A percentile compares a stretch with the other conserved stretches of the same genome.
These are phyloP conservation scores for Ascochyta viciae-villosae DNA, from an alignment of 2,329 filamentous ascomycete genomes.

Conservation along the genomic window DNA sequence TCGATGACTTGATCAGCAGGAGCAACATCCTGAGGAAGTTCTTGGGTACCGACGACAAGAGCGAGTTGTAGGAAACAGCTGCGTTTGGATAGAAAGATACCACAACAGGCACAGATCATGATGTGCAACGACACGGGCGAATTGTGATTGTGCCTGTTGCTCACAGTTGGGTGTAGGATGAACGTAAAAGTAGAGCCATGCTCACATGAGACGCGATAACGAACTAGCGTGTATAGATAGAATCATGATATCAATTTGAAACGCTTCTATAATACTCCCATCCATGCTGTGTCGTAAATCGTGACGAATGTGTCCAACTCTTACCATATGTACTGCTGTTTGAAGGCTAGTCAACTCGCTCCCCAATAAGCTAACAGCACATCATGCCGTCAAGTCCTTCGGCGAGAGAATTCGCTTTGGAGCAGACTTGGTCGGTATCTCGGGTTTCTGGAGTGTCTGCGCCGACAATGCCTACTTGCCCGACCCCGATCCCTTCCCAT, in stretches of 20 bases:
- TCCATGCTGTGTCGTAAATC: conserved; percentile 4
- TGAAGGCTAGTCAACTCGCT: too few species aligned
- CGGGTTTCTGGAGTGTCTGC: background rate
- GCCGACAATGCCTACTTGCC: conserved; percentile 15
- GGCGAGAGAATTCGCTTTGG: background rate
- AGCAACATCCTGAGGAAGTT: conserved; percentile 89
- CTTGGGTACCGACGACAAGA: conserved; percentile 67
- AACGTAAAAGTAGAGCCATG: conserved; percentile 2
- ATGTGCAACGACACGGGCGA: conserved; percentile 3
- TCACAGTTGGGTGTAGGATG: background rate
- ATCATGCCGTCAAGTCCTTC: background rate
- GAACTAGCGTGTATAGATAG: conserved; percentile 14
- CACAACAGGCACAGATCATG: background rate
- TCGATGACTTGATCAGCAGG: conserved; percentile 85
- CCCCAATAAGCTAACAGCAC: background rate
- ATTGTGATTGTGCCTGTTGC: background rate
- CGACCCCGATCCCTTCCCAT: conserved; percentile 46
- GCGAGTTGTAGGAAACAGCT: conserved; percentile 66
- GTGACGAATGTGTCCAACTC: background rate
- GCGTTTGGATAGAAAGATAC: background rate
- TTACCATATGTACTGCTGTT: too few species aligned
- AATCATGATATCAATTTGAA: conserved; percentile 8
- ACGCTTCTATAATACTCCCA: conserved; percentile 7
- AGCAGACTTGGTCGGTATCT: background rate
- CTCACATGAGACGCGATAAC: conserved; percentile 1